These are phyloP conservation scores for Exsudoporus frostii DNA, from an alignment of 768 basidiomycete genomes.

Conservation along the genomic window DNA sequence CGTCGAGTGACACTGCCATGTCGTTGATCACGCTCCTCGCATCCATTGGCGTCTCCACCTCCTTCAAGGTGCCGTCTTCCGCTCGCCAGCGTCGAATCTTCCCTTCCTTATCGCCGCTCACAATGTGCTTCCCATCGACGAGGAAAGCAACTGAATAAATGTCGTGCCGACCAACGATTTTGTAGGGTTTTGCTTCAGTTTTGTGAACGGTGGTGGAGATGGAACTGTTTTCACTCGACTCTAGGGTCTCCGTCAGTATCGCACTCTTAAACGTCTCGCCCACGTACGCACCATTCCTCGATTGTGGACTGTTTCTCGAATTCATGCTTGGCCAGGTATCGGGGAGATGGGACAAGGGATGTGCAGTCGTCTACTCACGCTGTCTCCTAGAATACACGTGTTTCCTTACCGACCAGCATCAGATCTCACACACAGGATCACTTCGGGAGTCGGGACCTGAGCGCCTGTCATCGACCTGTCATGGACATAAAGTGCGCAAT, in stretches of 20 bases:
- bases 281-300: background rate
- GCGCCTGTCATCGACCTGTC: too few species aligned
- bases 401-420: too few species aligned
- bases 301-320: too few species aligned
- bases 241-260: background rate
- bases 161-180: fast-evolving
- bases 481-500: too few species aligned
- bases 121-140: background rate
- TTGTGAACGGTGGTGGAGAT: background rate
- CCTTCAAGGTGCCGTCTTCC: too few species aligned
- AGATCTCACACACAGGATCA: too few species aligned
- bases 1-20: background rate
- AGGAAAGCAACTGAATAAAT: background rate
- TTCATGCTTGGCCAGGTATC: background rate
- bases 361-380: too few species aligned
- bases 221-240: background rate
- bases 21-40: background rate
- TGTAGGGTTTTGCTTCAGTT: background rate
- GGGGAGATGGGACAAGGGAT: too few species aligned
- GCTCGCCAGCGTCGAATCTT: too few species aligned
- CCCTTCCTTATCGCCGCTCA: background rate
- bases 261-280: background rate
- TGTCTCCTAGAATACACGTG: too few species aligned
- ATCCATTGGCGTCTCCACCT: conserved; percentile 1
- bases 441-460: too few species aligned